Conservation (phyloP, 1,284 basidiomycete species). For the Apiotrichum montevideense region DNA sequence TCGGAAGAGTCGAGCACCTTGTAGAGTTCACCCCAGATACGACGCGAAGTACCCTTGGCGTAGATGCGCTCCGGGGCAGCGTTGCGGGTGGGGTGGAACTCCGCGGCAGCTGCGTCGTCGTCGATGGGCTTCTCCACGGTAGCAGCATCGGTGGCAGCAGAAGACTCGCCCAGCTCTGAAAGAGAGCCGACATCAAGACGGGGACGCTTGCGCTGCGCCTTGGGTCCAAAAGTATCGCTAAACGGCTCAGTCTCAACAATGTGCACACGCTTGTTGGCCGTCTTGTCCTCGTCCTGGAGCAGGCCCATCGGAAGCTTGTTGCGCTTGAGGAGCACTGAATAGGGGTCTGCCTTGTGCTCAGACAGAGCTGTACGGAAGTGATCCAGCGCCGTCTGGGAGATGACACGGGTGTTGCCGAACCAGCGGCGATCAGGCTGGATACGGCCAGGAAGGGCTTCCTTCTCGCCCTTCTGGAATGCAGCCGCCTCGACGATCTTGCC, state of each 20-base stretch:
- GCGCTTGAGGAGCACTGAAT: slow-evolving; percentile 80
- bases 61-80: slow-evolving; percentile 70
- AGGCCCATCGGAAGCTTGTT: slow-evolving; percentile 95
- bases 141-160: slow-evolving; percentile 50
- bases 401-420: slow-evolving; percentile 98
- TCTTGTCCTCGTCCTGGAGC: slow-evolving; percentile 76
- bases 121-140: slow-evolving; percentile 23
- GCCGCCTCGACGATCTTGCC: slow-evolving; percentile 88
- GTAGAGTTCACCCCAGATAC: slow-evolving; percentile 97
- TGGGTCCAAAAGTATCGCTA: slow-evolving; percentile 84
- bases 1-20: slow-evolving; percentile 99
- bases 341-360: slow-evolving; percentile 80
- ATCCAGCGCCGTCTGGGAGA: slow-evolving; percentile 90
- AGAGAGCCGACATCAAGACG: slow-evolving; percentile 76
- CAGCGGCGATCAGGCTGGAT: slow-evolving; percentile 89
- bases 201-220: slow-evolving; percentile 83
- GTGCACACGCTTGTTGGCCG: slow-evolving; percentile 76
- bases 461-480: slow-evolving; percentile 70
- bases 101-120: slow-evolving; percentile 21
- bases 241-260: slow-evolving; percentile 93
- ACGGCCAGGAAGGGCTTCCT: slow-evolving; percentile 76
- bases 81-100: slow-evolving; percentile 33
- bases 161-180: slow-evolving; percentile 71
- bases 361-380: slow-evolving; percentile 84
- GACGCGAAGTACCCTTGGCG: slow-evolving; percentile 82